Base-by-base conservation (phyloP, 768 basidiomycete species). In the Dictyophora rubrovolvata region DNA sequence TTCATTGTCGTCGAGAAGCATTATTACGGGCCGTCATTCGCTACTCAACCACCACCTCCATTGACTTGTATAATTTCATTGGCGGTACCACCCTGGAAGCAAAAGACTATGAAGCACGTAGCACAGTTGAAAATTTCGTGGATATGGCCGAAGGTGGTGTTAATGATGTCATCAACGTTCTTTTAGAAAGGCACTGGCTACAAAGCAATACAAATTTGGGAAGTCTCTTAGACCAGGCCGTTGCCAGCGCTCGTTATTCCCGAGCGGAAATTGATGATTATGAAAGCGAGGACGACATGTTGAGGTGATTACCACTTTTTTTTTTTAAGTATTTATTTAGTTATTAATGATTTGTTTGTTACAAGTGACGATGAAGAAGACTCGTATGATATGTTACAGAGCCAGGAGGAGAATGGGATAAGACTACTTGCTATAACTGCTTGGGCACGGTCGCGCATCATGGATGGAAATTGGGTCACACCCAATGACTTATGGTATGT, bases 381-480 rank as follows among this genome's bases (percentile, higher is more conserved):
- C 20, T 76, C 77, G 55, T 70, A 74, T 12, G 76, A 77, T 60
- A 60, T 69, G 62, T 35, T 54, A 50, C 63, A 77, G 60, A 76
- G 76, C 9, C 79, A 80, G 63, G 77, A 79, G 36, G 71, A 74
- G 1, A 72, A 72, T 10, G 74, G 75, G 21, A 72, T 79, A 23
- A 71, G 73, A 28, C 76, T 77, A 18, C 71, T 89, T 48, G 85
- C 88, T 1, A 71, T 89, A 55, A 74, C 77, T 12, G 86, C 87
- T 63, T 89, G 86, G 85, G 85, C 85, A 5, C 75, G 88, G 35
- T 77, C 74, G 20, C 72, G 87, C 51, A 83, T 90, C 52, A 69
- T 89, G 18, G 87, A 90, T 57, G 88, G 88, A 2, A 77, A 82
- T 63, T 90, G 88, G 87, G 69, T 83, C 48, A 84, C 79, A 53